phyloP scores from a whole-genome alignment of 2,329 filamentous ascomycete species.

The Ophiostoma sp. region DNA sequence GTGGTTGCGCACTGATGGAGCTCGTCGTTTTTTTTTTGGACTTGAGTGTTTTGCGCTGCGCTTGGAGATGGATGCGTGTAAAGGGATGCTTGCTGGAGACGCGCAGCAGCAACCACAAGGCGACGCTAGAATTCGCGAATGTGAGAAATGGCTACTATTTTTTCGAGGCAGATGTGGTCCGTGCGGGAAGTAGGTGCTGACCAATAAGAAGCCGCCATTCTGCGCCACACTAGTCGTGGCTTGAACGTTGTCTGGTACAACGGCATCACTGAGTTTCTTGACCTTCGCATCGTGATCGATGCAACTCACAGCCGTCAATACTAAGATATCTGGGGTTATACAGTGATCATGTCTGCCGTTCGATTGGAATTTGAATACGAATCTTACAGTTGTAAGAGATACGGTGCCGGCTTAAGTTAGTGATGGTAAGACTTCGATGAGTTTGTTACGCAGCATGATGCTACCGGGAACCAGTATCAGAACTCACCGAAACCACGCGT shows the following conservation, averaged over 20 bases:
- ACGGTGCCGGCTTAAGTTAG: not conserved
- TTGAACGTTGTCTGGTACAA: not conserved
- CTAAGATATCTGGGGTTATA: too few relatives aligned
- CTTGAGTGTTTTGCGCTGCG: constrained; percentile 8
- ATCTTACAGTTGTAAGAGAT: not conserved
- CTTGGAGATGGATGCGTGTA: constrained; percentile 26
- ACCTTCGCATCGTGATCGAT: not conserved
- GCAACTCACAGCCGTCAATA: not conserved
- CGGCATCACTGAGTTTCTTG: too few relatives aligned
- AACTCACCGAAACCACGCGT: not conserved
- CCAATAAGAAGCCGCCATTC: not conserved
- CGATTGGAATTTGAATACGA: not conserved
- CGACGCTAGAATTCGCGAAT: constrained; percentile 30
- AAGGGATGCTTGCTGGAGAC: constrained; percentile 29
- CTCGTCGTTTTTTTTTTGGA: not conserved
- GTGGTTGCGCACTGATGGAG: not conserved
- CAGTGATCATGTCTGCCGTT: not conserved
- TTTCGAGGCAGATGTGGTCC: constrained; percentile 14
- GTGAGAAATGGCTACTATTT: constrained; percentile 26
- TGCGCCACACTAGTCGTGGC: constrained; percentile 12
- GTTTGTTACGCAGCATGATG: not conserved
- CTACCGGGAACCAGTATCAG: not conserved
- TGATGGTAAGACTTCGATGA: not conserved
- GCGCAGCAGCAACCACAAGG: constrained; percentile 22
- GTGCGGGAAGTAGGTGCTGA: not conserved